Evolutionary conservation across 176 grass and related monocot species (phyloP), one percentile per base, ranked within the genome.

Genomic region (Oryza nivara): DNA sequence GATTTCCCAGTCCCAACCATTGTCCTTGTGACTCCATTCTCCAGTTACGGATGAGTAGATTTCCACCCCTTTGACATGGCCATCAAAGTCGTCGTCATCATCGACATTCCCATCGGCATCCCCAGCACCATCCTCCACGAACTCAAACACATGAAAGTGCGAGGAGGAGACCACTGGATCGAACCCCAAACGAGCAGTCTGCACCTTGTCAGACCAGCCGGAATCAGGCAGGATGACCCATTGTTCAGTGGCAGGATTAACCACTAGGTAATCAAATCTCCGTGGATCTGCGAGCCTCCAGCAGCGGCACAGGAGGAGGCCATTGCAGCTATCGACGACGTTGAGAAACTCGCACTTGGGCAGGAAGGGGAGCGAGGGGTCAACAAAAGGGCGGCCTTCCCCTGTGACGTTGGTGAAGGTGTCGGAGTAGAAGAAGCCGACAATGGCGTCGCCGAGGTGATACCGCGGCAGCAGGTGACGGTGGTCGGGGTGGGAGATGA

Each of bases 251-350:
- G 48, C 48, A 16, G 48, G 48, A 51, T 51, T 51, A 5, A 16
- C 48, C 14, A 51, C 48, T 0, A 51, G 48, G 14, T 51, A 73
- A 48, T 25, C n/a, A 9, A 73, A 73, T 73, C 2, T 13, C 70
- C 0, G 0, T 2, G 11, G 3, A 26, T 48, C 11, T 25, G 22
- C 0, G n/a, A 7, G 5, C n/a, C 6, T 2, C 6, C 13, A 46
- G 43, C n/a, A 23, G 70, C 43, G 0, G 22, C 70, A 73, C 43
- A 73, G 70, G 41, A 73, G 70, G 0, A 73, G 70, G n/a, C 43
- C 70, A n/a, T 48, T 48, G 70, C 43, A 73, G 22, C 70, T 47
- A 6, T 73, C 70, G 5, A 47, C 0, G 0, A 48, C 8, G n/a
- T 15, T 0, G 11, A 73, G 7, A 0, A 0, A 0, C 0, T 47